phyloP scores from a whole-genome alignment of 2,329 filamentous ascomycete genomes.

The Corynespora cassiicola region DNA sequence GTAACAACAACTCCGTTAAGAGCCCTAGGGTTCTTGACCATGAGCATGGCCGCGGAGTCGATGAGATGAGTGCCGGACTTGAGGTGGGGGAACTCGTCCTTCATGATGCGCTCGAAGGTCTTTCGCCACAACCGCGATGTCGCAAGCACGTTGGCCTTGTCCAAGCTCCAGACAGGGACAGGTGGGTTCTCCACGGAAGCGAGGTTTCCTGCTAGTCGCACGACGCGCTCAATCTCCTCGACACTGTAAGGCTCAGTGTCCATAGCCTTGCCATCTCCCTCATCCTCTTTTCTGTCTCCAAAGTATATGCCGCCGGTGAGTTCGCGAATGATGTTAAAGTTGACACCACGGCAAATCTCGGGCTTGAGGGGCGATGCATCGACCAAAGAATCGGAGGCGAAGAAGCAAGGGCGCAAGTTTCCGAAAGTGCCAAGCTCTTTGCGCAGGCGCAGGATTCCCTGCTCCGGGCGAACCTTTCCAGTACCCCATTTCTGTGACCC shows the following conservation, averaged over 20 bases:
- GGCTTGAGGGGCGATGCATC: constrained; percentile 87
- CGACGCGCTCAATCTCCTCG: constrained; percentile 86
- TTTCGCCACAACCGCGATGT: constrained; percentile 90
- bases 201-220: constrained; percentile 79
- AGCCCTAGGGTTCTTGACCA: constrained; percentile 89
- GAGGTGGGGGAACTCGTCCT: constrained; percentile 86
- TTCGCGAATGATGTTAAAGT: constrained; percentile 93
- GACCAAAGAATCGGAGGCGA: constrained; percentile 85
- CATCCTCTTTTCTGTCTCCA: constrained; percentile 82
- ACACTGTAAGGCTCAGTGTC: constrained; percentile 90
- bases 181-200: constrained; percentile 79
- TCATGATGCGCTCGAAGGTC: constrained; percentile 83
- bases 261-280: constrained; percentile 75
- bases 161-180: constrained; percentile 81
- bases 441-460: constrained; percentile 87
- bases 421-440: constrained; percentile 95
- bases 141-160: constrained; percentile 96
- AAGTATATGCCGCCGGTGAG: constrained; percentile 96
- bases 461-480: constrained; percentile 84
- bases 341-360: constrained; percentile 81
- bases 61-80: constrained; percentile 89
- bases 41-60: constrained; percentile 95
- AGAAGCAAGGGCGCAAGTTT: constrained; percentile 95
- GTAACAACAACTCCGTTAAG: constrained; percentile 93
- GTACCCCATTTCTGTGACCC: constrained; percentile 83